phyloP scores from a whole-genome alignment of 768 basidiomycete species.

The Suillus alpinus region DNA sequence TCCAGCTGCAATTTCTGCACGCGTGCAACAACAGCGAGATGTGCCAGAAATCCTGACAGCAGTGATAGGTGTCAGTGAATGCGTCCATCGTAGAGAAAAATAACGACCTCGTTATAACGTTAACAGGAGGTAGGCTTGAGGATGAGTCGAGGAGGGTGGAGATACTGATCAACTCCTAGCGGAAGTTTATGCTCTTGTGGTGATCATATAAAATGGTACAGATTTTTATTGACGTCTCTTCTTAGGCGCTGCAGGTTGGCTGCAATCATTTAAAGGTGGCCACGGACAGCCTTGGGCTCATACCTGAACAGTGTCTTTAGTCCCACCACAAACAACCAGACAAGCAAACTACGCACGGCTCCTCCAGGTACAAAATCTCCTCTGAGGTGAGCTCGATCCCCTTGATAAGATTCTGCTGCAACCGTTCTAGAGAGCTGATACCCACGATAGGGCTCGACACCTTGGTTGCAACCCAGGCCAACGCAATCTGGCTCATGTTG shows the following conservation, averaged over 20 bases:
- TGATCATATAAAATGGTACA: not conserved
- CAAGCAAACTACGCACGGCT: slow-evolving; percentile 19
- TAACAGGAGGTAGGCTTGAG: no score
- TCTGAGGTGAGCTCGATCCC: slow-evolving; percentile 23
- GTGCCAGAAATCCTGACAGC: no score
- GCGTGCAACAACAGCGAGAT: no score
- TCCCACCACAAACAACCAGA: not conserved
- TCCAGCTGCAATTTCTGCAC: no score
- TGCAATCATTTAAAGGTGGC: not conserved
- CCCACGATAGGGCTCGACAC: slow-evolving; percentile 46
- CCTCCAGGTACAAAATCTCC: slow-evolving; percentile 29
- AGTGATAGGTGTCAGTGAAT: no score
- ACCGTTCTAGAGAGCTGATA: slow-evolving; percentile 29
- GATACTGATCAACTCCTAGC: no score
- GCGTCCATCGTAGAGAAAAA: no score
- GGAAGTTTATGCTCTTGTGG: no score
- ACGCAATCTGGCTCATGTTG: slow-evolving; percentile 45
- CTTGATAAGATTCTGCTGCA: slow-evolving; percentile 29
- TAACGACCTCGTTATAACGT: no score
- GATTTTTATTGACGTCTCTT: not conserved
- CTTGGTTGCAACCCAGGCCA: slow-evolving; percentile 41
- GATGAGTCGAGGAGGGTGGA: no score
- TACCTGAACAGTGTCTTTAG: slow-evolving; percentile 14
- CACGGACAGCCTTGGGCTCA: slow-evolving; percentile 18
- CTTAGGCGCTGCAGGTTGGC: not conserved